These are phyloP conservation scores for Leucocoprinus sp. DNA, from an alignment of 768 basidiomycete species.

Conservation along the genomic window DNA sequence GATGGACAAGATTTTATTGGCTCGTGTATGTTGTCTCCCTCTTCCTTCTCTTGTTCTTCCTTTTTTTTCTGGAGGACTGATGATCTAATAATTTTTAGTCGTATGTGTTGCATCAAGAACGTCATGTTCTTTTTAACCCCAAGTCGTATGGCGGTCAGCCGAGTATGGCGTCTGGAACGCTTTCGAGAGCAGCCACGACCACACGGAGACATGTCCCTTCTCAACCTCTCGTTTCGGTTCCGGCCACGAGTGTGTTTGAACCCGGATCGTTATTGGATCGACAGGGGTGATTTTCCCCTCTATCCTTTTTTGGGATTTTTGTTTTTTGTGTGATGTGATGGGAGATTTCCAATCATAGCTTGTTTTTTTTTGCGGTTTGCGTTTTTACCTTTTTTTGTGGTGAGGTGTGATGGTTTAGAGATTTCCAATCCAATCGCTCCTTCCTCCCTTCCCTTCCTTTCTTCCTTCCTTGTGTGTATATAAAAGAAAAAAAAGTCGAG, in stretches of 20 bases:
- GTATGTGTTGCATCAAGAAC: constrained; percentile 76
- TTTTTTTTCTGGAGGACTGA: constrained; percentile 10
- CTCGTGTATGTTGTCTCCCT: constrained; percentile 50
- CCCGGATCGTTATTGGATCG: constrained; percentile 69
- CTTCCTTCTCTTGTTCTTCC: background rate
- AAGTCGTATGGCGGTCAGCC: constrained; percentile 21
- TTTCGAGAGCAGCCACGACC: constrained; percentile 33
- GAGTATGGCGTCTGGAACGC: constrained; percentile 17
- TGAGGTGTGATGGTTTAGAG: background rate
- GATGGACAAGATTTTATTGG: constrained; percentile 75
- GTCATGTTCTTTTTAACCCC: constrained; percentile 53
- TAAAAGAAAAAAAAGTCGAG: background rate
- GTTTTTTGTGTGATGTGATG: no score
- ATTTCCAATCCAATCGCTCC: no score
- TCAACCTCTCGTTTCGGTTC: constrained; percentile 34
- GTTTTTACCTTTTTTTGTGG: background rate
- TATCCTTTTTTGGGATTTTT: constrained; percentile 11
- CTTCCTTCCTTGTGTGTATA: background rate
- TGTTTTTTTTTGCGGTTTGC: background rate
- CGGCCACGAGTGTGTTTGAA: constrained; percentile 46
- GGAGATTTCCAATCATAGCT: no score
- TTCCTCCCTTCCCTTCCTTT: background rate
- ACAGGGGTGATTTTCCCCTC: constrained; percentile 19
- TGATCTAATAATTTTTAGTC: constrained; percentile 38
- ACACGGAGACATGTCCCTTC: constrained; percentile 16